These are phyloP conservation scores for Kodamaea nitidulidarum DNA, from an alignment of 805 yeast species.

Conservation along the genomic window DNA sequence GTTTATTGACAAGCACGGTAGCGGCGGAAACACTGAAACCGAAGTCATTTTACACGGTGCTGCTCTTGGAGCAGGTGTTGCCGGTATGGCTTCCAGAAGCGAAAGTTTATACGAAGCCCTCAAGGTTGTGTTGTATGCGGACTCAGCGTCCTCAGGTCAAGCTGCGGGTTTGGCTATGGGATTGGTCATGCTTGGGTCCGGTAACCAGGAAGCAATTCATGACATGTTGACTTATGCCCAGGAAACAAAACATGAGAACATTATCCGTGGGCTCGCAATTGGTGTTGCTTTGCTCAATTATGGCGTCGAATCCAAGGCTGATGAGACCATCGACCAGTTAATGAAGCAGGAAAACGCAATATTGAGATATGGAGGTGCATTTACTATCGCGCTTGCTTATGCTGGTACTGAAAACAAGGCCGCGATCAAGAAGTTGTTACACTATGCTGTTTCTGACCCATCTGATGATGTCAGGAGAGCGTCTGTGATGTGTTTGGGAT, in stretches of 20 bases:
- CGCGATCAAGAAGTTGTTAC: slow-evolving; percentile 82
- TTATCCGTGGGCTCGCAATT: slow-evolving; percentile 86
- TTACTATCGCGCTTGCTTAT: slow-evolving; percentile 90
- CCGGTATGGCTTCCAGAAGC: slow-evolving; percentile 90
- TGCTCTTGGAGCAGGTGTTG: slow-evolving; percentile 89
- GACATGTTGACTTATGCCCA: slow-evolving; percentile 90
- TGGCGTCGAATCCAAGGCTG: slow-evolving; percentile 82
- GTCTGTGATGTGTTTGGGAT: slow-evolving; percentile 87
- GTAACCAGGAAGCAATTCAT: slow-evolving; percentile 57
- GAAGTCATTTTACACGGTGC: slow-evolving; percentile 95
- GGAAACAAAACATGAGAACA: slow-evolving; percentile 94
- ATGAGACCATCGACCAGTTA: slow-evolving; percentile 59
- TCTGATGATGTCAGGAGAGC: slow-evolving; percentile 96
- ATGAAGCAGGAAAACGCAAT: slow-evolving; percentile 73
- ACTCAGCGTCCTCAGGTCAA: slow-evolving; percentile 91
- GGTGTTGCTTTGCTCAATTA: slow-evolving; percentile 84
- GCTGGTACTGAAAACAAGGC: slow-evolving; percentile 91
- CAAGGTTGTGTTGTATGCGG: slow-evolving; percentile 79
- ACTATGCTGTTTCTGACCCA: slow-evolving; percentile 94
- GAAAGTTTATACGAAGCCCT: slow-evolving; percentile 73
- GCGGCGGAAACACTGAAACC: slow-evolving; percentile 59
- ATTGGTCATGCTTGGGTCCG: slow-evolving; percentile 89
- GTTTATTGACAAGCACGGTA: slow-evolving; percentile 63
- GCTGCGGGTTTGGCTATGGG: slow-evolving; percentile 98
- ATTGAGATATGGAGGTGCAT: slow-evolving; percentile 94